Conservation (phyloP, 345 rosid genomes). For the Schrenkiella parvula region DNA sequence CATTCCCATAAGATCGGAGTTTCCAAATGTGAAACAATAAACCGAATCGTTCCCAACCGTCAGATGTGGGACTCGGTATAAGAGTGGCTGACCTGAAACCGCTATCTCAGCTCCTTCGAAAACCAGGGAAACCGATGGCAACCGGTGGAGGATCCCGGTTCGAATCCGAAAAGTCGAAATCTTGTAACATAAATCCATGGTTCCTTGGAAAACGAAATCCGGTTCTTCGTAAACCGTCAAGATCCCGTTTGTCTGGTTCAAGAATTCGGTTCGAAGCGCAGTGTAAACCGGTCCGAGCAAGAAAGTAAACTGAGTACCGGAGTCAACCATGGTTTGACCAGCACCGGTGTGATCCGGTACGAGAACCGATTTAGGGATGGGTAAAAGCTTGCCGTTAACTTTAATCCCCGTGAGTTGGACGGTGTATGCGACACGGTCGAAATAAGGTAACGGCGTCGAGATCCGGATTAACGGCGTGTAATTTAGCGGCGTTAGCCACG, state of each 20-base stretch:
- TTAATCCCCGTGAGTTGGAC: constrained; percentile 84
- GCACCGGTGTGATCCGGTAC: constrained; percentile 93
- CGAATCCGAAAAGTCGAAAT: constrained; percentile 32
- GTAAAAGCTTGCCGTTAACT: constrained; percentile 52
- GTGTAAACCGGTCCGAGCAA: constrained; percentile 77
- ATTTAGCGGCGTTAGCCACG: constrained; percentile 53
- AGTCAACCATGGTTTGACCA: constrained; percentile 95
- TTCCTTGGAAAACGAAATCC: constrained; percentile 74
- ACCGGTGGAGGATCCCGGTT: constrained; percentile 28
- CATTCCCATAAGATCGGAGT: constrained; percentile 77
- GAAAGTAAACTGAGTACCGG: constrained; percentile 90
- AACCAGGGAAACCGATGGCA: constrained; percentile 64
- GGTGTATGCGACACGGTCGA: constrained; percentile 86
- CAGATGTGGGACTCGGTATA: constrained; percentile 67
- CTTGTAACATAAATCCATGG: constrained; percentile 82
- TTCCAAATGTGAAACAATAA: constrained; percentile 81
- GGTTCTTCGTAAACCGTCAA: constrained; percentile 58
- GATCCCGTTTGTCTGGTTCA: constrained; percentile 51
- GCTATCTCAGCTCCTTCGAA: constrained; percentile 80
- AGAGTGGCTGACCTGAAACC: constrained; percentile 48
- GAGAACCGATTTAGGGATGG: constrained; percentile 56
- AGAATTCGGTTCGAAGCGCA: constrained; percentile 54
- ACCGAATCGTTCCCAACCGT: constrained; percentile 60
- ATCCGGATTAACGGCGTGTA: constrained; percentile 76
- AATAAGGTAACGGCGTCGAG: constrained; percentile 67